Percentiles rank a stretch among this genome's conserved stretches.
phyloP scores from a whole-genome alignment of 129 eudicot species.

The Flaveria ramosissima region DNA sequence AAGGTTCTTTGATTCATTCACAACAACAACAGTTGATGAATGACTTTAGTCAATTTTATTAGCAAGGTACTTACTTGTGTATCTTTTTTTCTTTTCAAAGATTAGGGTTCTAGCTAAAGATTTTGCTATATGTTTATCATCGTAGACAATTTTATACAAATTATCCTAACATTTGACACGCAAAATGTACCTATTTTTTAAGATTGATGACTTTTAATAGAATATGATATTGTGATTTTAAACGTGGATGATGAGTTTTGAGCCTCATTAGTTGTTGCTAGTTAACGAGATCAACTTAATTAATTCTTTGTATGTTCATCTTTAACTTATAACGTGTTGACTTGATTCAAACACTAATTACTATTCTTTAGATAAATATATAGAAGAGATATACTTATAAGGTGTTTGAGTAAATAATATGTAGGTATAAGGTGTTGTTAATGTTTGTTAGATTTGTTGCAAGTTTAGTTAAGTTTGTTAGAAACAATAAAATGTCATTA shows the following conservation, averaged over 20 bases:
- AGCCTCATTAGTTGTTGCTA: too few species aligned
- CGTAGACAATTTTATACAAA: not conserved
- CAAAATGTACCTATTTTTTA: not conserved
- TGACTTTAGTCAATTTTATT: conserved; percentile 48
- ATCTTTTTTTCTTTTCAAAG: not conserved
- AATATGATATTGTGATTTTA: too few species aligned
- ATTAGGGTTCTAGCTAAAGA: not conserved
- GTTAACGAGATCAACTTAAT: too few species aligned
- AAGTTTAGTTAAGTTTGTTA: not conserved
- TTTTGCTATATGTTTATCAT: not conserved
- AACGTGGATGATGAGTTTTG: too few species aligned
- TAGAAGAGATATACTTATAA: not conserved
- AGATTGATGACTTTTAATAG: not conserved
- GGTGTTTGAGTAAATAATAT: not conserved
- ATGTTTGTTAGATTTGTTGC: not conserved
- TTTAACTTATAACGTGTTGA: not conserved
- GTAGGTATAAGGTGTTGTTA: not conserved
- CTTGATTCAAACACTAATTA: not conserved
- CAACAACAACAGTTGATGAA: conserved; percentile 60
- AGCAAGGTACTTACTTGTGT: conserved; percentile 29
- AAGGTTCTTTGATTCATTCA: conserved; percentile 49
- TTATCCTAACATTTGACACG: not conserved
- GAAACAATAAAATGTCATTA: not conserved
- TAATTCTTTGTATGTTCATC: not conserved
- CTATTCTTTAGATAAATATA: too few species aligned